Evolutionary conservation across 345 rosid genomes (phyloP).

Genomic region (Boechera retrofracta): DNA sequence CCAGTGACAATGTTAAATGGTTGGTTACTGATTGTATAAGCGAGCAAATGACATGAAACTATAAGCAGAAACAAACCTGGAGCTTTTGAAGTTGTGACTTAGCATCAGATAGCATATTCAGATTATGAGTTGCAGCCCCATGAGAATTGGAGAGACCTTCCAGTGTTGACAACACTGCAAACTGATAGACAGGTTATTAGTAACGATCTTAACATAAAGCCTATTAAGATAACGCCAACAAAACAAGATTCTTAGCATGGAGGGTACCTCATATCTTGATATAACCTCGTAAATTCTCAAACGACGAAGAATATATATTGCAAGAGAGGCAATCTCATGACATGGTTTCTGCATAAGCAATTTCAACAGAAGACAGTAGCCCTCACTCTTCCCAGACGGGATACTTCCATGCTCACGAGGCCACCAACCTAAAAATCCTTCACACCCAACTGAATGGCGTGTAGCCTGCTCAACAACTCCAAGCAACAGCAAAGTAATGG

Average conservation of each 20-base stretch:
- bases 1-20: constrained; percentile 39
- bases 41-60: constrained; percentile 34
- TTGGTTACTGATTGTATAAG: constrained; percentile 19
- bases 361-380: constrained; percentile 76
- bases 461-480: constrained; percentile 95
- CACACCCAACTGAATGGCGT: constrained; percentile 88
- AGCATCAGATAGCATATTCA: constrained; percentile 58
- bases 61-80: constrained; percentile 61
- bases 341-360: constrained; percentile 78
- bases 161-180: constrained; percentile 69
- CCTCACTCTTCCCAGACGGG: constrained; percentile 77
- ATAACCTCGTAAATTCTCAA: constrained; percentile 87
- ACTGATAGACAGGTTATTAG: constrained; percentile 56
- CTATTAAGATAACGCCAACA: constrained; percentile 17
- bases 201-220: constrained; percentile 17
- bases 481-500: constrained; percentile 62
- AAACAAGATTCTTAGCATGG: constrained; percentile 11
- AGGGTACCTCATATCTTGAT: constrained; percentile 87
- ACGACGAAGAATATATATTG: constrained; percentile 80
- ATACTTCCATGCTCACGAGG: constrained; percentile 83
- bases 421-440: constrained; percentile 97
- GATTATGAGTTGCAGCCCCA: constrained; percentile 45
- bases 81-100: constrained; percentile 81
- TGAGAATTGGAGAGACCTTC: constrained; percentile 58
- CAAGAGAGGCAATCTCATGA: constrained; percentile 86